These are phyloP conservation scores for Zhuliangozyma blackwelliae DNA, from an alignment of 1,139 yeast species.

Conservation along the genomic window DNA sequence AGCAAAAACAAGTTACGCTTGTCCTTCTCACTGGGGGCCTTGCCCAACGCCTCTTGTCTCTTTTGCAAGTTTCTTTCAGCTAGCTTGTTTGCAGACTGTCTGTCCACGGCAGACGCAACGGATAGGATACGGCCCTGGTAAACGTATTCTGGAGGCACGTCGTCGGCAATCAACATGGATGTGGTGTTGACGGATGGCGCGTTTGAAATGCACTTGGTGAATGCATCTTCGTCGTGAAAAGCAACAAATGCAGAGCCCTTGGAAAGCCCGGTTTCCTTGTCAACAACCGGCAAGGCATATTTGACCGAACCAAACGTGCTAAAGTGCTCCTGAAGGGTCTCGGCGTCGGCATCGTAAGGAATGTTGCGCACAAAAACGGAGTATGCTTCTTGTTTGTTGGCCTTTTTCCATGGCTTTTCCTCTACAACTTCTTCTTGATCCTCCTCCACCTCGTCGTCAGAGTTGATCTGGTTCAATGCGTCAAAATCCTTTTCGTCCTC, in stretches of 20 bases:
- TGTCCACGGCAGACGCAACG: slow-evolving; percentile 78
- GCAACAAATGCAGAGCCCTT: slow-evolving; percentile 96
- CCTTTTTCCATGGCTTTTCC: slow-evolving; percentile 30
- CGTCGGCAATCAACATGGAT: slow-evolving; percentile 85
- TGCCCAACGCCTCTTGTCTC: slow-evolving; percentile 75
- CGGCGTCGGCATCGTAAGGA: slow-evolving; percentile 91
- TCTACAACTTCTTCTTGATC: slow-evolving; percentile 27
- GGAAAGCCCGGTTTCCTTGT: slow-evolving; percentile 78
- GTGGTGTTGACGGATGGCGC: slow-evolving; percentile 80
- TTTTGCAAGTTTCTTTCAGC: slow-evolving; percentile 70
- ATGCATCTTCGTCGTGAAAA: slow-evolving; percentile 59
- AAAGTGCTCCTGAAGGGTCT: slow-evolving; percentile 73
- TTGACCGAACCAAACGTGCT: slow-evolving; percentile 75
- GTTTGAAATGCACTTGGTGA: slow-evolving; percentile 61
- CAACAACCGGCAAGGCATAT: slow-evolving; percentile 91
- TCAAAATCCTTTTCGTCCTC: slow-evolving; percentile 33
- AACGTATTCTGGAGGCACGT: slow-evolving; percentile 82
- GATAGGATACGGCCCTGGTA: slow-evolving; percentile 90
- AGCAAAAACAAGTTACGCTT: slow-evolving; percentile 78
- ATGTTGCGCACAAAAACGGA: slow-evolving; percentile 85
- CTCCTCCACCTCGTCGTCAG: slow-evolving; percentile 22
- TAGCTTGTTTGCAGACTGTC: slow-evolving; percentile 76
- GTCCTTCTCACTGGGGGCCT: slow-evolving; percentile 75
- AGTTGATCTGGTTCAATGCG: slow-evolving; percentile 17
- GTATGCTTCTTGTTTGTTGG: slow-evolving; percentile 63